Conservation (phyloP, 257 asterid genomes). For the Ehretia macrophylla region DNA sequence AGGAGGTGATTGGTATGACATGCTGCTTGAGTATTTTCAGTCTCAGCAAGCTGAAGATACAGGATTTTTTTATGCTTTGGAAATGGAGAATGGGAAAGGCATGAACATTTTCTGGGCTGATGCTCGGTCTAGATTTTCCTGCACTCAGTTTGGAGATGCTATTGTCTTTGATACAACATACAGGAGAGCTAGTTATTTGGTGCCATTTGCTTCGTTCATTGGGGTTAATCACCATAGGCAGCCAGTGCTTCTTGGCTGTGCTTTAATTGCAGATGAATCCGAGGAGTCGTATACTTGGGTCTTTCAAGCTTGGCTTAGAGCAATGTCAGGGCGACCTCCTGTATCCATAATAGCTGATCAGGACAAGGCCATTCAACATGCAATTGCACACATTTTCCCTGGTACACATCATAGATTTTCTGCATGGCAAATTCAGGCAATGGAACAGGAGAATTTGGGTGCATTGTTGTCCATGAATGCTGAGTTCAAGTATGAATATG, state of each 20-base stretch:
- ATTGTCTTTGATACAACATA: conserved; percentile 75
- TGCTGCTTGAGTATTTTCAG: conserved; percentile 84
- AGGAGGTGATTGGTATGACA: conserved; percentile 56
- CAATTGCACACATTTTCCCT: conserved; percentile 67
- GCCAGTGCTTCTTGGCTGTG: conserved; percentile 92
- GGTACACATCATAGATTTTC: conserved; percentile 84
- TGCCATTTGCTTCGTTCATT: conserved; percentile 82
- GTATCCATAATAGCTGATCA: conserved; percentile 80
- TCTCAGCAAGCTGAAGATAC: conserved; percentile 79
- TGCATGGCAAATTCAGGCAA: conserved; percentile 65
- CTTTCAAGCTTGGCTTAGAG: conserved; percentile 67
- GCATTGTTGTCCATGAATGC: conserved; percentile 56
- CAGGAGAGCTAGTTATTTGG: conserved; percentile 49
- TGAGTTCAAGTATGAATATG: conserved; percentile 77
- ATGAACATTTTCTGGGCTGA: conserved; percentile 86
- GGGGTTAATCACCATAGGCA: conserved; percentile 92
- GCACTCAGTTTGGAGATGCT: conserved; percentile 88
- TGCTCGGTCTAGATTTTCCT: conserved; percentile 69
- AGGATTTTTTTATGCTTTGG: conserved; percentile 87
- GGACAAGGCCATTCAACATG: conserved; percentile 59
- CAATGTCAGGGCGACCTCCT: conserved; percentile 78
- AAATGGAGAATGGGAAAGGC: conserved; percentile 65
- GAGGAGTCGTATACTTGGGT: conserved; percentile 93
- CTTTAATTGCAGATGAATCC: conserved; percentile 80
- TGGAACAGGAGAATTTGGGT: conserved; percentile 70